Base-by-base conservation (phyloP, 2,329 filamentous ascomycete genomes). In the Diaporthe vaccinii region DNA sequence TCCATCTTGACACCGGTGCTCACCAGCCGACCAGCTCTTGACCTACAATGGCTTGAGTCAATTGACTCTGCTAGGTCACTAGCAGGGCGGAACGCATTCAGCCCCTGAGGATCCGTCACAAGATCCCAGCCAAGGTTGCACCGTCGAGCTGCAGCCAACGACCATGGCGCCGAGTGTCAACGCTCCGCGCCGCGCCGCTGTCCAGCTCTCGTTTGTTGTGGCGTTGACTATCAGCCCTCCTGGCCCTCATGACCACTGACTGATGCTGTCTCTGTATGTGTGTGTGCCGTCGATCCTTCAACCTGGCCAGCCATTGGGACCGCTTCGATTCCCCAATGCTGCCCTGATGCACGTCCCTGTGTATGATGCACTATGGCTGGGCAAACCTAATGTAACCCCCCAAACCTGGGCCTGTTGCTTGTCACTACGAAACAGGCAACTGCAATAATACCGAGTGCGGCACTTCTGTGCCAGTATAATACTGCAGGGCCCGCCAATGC, bases 331-430 rank as follows among this genome's bases (percentile, higher is more conserved):
- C 28, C 62, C 46, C 31, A 41, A 53, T 39, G 59, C 41, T 17
- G 39, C 41, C 59, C n/a, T 22, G 34, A 25, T 65, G 59, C 59
- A 46, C 25, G 59, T 65, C 59, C 41, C 9, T 22, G 25, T 61
- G 14, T 46, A 9, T 65, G 6, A 46, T 22, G 15, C 59, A 65
- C 31, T 28, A 25, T 34, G 65, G 46, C 65, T 53, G 46, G 31
- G 65, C 65, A 28, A 53, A 28, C 31, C 31, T n/a, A 68, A 68
- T 68, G 65, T 34, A 68, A 68, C 65, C 65, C 61, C 41, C 65
- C 22, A 68, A 39, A 53, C 46, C 65, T 68, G 31, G 46, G 8
- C 46, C 3, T 12, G 44, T 17, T 36, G 20, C 12, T 51, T 49
- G 44, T 51, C 46, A 20, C 31, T 36, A 28, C 65, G 4, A 28